A percentile compares a stretch with the other conserved stretches of the same genome.
Conservation (phyloP, 2,329 filamentous ascomycete species). For the Ophiostoma angusticollis region DNA sequence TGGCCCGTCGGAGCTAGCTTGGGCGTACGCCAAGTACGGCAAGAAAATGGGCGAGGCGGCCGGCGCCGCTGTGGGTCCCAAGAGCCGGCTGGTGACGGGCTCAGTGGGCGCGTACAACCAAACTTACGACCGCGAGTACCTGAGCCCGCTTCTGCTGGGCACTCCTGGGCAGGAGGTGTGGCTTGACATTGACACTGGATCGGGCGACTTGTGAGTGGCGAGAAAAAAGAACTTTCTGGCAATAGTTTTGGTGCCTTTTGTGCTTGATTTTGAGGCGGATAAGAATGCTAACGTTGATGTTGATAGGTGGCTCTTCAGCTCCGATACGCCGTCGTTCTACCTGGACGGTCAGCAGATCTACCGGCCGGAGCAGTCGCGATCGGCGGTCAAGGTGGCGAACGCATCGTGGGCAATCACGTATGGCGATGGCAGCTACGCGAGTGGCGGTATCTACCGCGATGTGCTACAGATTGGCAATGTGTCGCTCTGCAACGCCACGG, state of each 20-base stretch:
- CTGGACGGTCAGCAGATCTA: conserved; percentile 34
- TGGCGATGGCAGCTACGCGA: conserved; percentile 32
- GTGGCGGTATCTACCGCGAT: conserved; percentile 38
- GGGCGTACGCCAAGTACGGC: conserved; percentile 27
- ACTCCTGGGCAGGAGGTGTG: conserved; percentile 42
- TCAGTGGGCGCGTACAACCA: conserved; percentile 20
- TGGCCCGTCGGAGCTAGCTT: conserved; percentile 20
- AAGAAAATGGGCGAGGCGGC: conserved; percentile 20
- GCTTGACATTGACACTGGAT: conserved; percentile 59
- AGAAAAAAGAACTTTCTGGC: no score
- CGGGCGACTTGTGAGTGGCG: conserved; percentile 53
- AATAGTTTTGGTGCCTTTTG: not conserved
- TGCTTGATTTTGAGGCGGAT: no score
- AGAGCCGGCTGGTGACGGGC: conserved; percentile 5
- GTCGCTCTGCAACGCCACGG: conserved; percentile 29
- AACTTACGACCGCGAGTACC: conserved; percentile 40
- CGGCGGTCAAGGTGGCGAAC: conserved; percentile 27
- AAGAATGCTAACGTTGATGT: conserved; percentile 11
- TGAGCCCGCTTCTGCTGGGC: conserved; percentile 51
- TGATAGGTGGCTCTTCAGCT: conserved; percentile 44
- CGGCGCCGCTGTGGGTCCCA: conserved; percentile 13
- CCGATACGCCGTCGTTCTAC: conserved; percentile 31
- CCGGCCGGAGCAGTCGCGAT: conserved; percentile 31
- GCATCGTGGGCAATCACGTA: conserved; percentile 36
- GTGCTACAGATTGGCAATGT: conserved; percentile 33